Evolutionary conservation across 495 filamentous ascomycete species (phyloP), one percentile per base, ranked within the genome.

Genomic region (Letharia columbiana): DNA sequence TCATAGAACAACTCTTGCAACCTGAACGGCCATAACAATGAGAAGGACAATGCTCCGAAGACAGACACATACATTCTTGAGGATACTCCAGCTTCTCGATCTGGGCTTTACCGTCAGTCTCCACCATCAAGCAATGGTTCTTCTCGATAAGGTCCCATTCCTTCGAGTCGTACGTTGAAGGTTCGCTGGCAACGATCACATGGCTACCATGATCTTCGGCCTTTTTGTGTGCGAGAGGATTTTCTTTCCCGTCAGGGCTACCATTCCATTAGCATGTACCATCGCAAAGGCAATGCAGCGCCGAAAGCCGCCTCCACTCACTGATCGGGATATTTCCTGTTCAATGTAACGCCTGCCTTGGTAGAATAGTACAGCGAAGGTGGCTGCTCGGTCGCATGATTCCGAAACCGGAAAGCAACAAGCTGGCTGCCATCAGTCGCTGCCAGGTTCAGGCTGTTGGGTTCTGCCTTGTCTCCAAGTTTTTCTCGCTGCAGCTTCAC

Each of bases 161-260:
- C 45, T 72, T 70, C 47, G 72, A 63, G 39, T 79, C 73, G 65
- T 80, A 80, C 44, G 81, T 82, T 10, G 74, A 77, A 31, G 80
- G 81, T 71, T 83, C 80, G 64, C 79, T 80, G 20, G 79, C 79
- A 44, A 83, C 71, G 68, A 83, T 82, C 10, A 79, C 72, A 69
- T 83, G 81, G 42, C 70, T 75, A 9, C 79, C 79, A 71, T 71
- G 40, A 73, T 75, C 37, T 74, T 72, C 18, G 63, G 62, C 44
- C 63, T 69, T 49, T 69, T 73, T 13, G 64, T 71, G 28, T 67
- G 75, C 61, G 64, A 42, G 54, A 67, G 68, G 62, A 74, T 74
- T 7, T 68, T 66, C 28, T 71, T 68, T 35, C 77, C 71, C 13
- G 35, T 64, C 62, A 58, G 62, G 62, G 13, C 62, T 64, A 58